Percentiles rank a stretch among this genome's conserved stretches.
Evolutionary conservation across 2,329 filamentous ascomycete genomes (phyloP).

Genomic region (Penicillium brevicompactum): DNA sequence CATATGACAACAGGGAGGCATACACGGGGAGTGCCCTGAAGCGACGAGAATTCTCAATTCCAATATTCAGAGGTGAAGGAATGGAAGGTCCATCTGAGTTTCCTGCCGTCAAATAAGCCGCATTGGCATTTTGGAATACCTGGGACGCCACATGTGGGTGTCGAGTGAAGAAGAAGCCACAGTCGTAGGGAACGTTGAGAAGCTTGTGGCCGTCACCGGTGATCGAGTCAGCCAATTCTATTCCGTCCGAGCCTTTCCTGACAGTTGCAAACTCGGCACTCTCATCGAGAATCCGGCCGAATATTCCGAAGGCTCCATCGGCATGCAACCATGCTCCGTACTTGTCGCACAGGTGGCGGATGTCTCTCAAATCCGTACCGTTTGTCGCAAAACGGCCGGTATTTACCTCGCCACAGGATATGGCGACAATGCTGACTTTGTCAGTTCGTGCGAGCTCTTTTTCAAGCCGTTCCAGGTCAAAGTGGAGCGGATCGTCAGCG

Average conservation of each 20-base stretch:
- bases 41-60: constrained; percentile 86
- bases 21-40: constrained; percentile 92
- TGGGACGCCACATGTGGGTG: constrained; percentile 59
- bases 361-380: constrained; percentile 59
- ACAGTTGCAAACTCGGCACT: constrained; percentile 58
- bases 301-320: constrained; percentile 87
- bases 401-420: constrained; percentile 91
- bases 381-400: constrained; percentile 76
- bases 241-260: constrained; percentile 58
- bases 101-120: constrained; percentile 68
- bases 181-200: constrained; percentile 94
- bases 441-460: constrained; percentile 55
- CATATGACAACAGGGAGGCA: constrained; percentile 74
- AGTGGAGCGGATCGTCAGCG: constrained; percentile 61
- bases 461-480: constrained; percentile 70
- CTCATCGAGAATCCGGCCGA: constrained; percentile 66
- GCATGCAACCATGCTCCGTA: constrained; percentile 85
- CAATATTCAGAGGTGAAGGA: constrained; percentile 81
- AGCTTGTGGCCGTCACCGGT: constrained; percentile 86
- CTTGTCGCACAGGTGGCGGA: constrained; percentile 71
- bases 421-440: constrained; percentile 71
- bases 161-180: constrained; percentile 82
- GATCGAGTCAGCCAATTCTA: constrained; percentile 85
- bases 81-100: constrained; percentile 49
- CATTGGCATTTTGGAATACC: constrained; percentile 82